phyloP scores from a whole-genome alignment of 2,329 filamentous ascomycete species.

The Fusarium goolgardi region DNA sequence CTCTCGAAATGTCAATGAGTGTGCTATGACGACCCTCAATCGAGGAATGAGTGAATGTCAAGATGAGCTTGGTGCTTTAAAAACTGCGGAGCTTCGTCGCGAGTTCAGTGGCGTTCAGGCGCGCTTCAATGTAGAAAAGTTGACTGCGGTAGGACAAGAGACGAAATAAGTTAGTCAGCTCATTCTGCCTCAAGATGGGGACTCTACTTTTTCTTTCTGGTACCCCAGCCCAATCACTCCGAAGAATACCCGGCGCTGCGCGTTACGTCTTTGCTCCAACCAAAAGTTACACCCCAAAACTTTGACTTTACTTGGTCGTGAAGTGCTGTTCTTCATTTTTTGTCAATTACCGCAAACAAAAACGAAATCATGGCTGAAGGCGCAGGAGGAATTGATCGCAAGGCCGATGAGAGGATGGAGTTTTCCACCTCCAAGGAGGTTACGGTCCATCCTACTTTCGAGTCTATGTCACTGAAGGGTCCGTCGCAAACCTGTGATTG shows the following conservation, averaged over 20 bases:
- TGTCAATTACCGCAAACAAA: slow-evolving; percentile 7
- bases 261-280: slow-evolving; percentile 22
- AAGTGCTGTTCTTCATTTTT: slow-evolving; percentile 16
- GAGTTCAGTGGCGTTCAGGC: slow-evolving; percentile 43
- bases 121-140: slow-evolving; percentile 16
- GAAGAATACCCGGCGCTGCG: slow-evolving; percentile 49
- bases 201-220: slow-evolving; percentile 1
- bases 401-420: slow-evolving; percentile 96
- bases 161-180: slow-evolving; percentile 9
- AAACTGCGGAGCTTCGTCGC: slow-evolving; percentile 47
- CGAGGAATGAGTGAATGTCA: slow-evolving; percentile 13
- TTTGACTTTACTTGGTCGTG: slow-evolving; percentile 42
- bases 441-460: slow-evolving; percentile 91
- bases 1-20: not conserved
- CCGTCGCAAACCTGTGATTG: slow-evolving; percentile 35
- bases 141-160: not conserved
- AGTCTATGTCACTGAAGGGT: slow-evolving; percentile 95
- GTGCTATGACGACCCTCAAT: not conserved
- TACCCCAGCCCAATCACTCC: slow-evolving; percentile 23
- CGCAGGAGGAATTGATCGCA: slow-evolving; percentile 81
- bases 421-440: slow-evolving; percentile 99
- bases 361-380: slow-evolving; percentile 82
- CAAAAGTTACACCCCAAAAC: slow-evolving; percentile 44
- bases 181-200: not conserved
- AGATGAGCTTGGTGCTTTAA: slow-evolving; percentile 40